These are phyloP conservation scores for Prunella vulgaris DNA, from an alignment of 257 asterid species.

Conservation along the genomic window DNA sequence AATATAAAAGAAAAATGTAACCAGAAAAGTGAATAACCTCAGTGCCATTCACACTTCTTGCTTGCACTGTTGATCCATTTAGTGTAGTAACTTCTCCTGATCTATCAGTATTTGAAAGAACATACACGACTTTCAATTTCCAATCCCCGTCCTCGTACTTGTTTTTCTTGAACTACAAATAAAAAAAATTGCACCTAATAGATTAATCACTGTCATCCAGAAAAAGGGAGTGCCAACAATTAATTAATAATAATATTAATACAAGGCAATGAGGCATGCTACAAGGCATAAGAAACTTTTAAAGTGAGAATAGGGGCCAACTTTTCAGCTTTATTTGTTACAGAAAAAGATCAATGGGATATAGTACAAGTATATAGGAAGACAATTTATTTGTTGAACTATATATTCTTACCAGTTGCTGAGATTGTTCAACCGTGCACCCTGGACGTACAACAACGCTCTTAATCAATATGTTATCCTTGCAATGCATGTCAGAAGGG, in stretches of 20 bases:
- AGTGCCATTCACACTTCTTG: background rate
- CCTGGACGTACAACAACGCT: constrained; percentile 20
- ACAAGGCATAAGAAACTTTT: background rate
- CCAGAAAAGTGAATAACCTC: constrained; percentile 13
- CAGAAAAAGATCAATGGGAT: background rate
- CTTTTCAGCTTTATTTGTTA: background rate
- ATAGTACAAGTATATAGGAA: too few relatives aligned
- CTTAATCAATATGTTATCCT: constrained; percentile 29
- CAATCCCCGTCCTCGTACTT: constrained; percentile 1
- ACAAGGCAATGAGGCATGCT: too few relatives aligned
- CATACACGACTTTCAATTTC: constrained; percentile 23
- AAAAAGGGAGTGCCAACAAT: background rate
- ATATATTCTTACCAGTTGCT: constrained; percentile 17
- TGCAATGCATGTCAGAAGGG: constrained; percentile 22
- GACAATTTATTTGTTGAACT: background rate
- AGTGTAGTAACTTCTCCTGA: background rate
- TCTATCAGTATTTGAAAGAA: background rate
- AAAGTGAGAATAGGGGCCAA: background rate
- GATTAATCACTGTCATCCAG: background rate
- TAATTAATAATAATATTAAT: too few relatives aligned
- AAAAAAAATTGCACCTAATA: background rate
- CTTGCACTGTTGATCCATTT: constrained; percentile 13
- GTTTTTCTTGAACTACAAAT: constrained; percentile 15
- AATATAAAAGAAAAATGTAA: background rate
- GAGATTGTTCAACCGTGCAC: background rate